Conservation (phyloP, 2,329 filamentous ascomycete species). For the Aspergillus cejpii region DNA sequence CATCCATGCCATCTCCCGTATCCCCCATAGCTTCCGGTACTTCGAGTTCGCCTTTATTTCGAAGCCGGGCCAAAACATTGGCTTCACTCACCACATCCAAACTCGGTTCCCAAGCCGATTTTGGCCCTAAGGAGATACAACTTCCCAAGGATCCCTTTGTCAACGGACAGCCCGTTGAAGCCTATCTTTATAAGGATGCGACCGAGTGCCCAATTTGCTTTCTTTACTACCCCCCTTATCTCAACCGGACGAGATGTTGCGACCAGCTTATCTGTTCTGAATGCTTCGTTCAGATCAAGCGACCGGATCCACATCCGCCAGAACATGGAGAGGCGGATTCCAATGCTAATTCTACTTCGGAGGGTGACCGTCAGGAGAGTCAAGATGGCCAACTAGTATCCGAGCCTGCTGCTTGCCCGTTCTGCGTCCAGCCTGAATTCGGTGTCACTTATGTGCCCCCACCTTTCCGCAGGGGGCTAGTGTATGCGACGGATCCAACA, state of each 20-base stretch:
- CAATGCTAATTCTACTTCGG: constrained; percentile 28
- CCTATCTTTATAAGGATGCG: constrained; percentile 86
- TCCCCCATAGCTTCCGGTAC: constrained; percentile 49
- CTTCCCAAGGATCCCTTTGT: constrained; percentile 78
- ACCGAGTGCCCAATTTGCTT: constrained; percentile 94
- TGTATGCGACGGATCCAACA: constrained; percentile 54
- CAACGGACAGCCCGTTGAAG: constrained; percentile 90
- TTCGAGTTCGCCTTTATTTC: constrained; percentile 56
- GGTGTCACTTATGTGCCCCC: constrained; percentile 92
- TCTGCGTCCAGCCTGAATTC: constrained; percentile 91
- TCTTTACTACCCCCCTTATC: constrained; percentile 85
- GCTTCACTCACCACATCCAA: constrained; percentile 72
- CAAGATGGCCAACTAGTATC: constrained; percentile 65
- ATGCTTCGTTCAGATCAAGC: constrained; percentile 97
- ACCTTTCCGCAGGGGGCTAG: constrained; percentile 75
- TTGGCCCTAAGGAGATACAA: constrained; percentile 68
- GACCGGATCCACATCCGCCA: constrained; percentile 81
- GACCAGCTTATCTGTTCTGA: constrained; percentile 96
- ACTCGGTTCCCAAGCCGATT: constrained; percentile 64
- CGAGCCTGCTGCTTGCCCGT: constrained; percentile 86
- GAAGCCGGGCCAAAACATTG: constrained; percentile 80
- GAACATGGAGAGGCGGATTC: constrained; percentile 57
- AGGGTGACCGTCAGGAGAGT: constrained; percentile 29
- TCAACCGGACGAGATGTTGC: constrained; percentile 92
- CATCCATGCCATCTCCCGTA: constrained; percentile 55